Evolutionary conservation across 2,329 filamentous ascomycete species (phyloP), one percentile per base, ranked within the genome.

Genomic region (Cladosporium sp.): DNA sequence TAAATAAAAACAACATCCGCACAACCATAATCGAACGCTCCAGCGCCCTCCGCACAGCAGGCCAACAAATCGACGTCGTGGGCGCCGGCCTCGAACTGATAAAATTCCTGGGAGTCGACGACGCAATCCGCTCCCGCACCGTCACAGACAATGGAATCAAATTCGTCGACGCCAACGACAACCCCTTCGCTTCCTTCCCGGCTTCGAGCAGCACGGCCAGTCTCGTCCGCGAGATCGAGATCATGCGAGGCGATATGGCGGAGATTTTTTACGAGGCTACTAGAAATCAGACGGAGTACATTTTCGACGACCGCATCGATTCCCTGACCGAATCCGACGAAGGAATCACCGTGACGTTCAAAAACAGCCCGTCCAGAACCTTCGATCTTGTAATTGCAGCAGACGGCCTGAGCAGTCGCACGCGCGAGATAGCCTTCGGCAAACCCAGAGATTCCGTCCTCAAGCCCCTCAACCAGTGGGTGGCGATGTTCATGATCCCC

Each of bases 21-120:
- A 61, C 65, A 40, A 67, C 64, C 1, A 58, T 67, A 18, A 46
- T 67, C 16, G 64, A 67, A 49, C 58, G 59, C n/a, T 30, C 58
- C 16, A 15, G 47, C 4, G 22, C 46, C 13, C 43, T 56, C 22
- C 41, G 54, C 7, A 47, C 49, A 13, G 41, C 60, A 33, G 64
- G 64, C 35, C 63, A 67, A 43, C 65, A 65, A 52, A 59, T 67
- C 42, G 64, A 67, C 47, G 56, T 67, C 25, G 60, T 61, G 11
- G 61, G 60, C 38, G 54, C 58, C 11, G 64, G 62, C 3, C 43
- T 61, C 16, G 53, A 53, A 7, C 50, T 65, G 12, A 59, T 63
- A n/a, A 58, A 56, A 3, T 58, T 60, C 30, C 55, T 66, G 30
- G 64, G 64, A 3, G 53, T 67, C 7, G 60, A 63, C 42, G 33